Base-by-base conservation (phyloP, 441 rosid species). In the Kokia cookei region DNA sequence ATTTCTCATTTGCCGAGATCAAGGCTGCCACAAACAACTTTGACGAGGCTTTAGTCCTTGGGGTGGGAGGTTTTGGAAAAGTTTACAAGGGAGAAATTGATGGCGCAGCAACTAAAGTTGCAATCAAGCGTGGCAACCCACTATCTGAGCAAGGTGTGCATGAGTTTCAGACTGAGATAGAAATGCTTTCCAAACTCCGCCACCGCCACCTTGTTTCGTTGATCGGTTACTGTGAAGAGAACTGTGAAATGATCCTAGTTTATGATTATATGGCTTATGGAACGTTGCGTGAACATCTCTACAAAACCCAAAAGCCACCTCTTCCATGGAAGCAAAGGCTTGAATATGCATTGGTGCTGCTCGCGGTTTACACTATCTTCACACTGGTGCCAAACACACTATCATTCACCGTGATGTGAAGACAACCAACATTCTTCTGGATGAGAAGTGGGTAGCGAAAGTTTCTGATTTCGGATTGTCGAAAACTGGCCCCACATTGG, bases 51-150 rank as follows among this genome's bases (percentile, higher is more conserved):
- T 74, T 91, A 24, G 79, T 93, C 54, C 98, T 95, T 35, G 99
- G 99, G 54, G 99, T 95, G 61, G 98, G 99, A 67, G 99, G 99
- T 73, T 95, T 95, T 26, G 99, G 99, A 13, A 95, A 95, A 81
- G 99, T 95, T 37, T 93, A 93, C 85, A 86, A 84, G 73, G 99
- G 99, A 80, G 97, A 95, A 68, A 86, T 95, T 12, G 98, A 95
- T 73, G 97, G 98, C 2, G 92, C 80, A 14, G 82, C 91, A 1
- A 95, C 92, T 5, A 90, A 87, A 85, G 99, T 93, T 75, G 99
- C 98, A 5, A 95, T 95, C 90, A 95, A 95, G 88, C 91, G 99
- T 29, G 99, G 94, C 0, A 95, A 93, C 83, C 98, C 99, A 6
- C 90, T 93, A 74, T 95, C 98, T 10, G 98, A 91, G 77, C 99